Evolutionary conservation across 2,329 filamentous ascomycete species (phyloP).

Genomic region (Salinomyces thailandicus): DNA sequence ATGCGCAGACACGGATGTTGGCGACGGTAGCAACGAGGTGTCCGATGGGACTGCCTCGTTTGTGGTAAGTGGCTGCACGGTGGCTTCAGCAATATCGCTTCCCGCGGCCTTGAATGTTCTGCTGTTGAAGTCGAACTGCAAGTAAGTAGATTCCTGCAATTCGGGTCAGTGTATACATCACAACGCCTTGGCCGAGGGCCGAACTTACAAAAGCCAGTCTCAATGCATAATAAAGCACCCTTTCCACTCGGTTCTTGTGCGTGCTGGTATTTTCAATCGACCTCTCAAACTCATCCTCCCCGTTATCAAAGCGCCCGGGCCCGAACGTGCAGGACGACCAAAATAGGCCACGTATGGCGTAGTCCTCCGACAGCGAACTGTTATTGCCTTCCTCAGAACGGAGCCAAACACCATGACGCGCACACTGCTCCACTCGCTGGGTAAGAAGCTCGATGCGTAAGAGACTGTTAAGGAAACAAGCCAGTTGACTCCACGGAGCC

Average conservation of each 20-base stretch:
- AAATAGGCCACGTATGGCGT: slow-evolving; percentile 50
- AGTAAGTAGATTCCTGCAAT: slow-evolving; percentile 1
- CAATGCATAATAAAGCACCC: slow-evolving; percentile 5
- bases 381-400: slow-evolving; percentile 29
- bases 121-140: neutral
- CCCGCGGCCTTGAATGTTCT: slow-evolving; percentile 1
- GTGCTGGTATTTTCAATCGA: slow-evolving; percentile 3
- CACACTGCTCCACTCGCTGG: slow-evolving; percentile 27
- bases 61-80: neutral
- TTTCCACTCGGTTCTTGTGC: neutral
- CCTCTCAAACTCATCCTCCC: slow-evolving; percentile 14
- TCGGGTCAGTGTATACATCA: neutral
- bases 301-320: slow-evolving; percentile 47
- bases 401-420: slow-evolving; percentile 28
- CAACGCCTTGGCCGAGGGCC: neutral
- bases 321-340: slow-evolving; percentile 51
- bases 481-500: slow-evolving; percentile 40
- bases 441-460: slow-evolving; percentile 13
- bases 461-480: slow-evolving; percentile 43
- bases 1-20: neutral
- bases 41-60: neutral
- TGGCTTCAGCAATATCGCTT: neutral
- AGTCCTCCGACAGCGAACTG: slow-evolving; percentile 53
- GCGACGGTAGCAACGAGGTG: neutral
- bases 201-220: slow-evolving; percentile 6